Conservation (phyloP, 768 basidiomycete species). For the Suillus subaureus region DNA sequence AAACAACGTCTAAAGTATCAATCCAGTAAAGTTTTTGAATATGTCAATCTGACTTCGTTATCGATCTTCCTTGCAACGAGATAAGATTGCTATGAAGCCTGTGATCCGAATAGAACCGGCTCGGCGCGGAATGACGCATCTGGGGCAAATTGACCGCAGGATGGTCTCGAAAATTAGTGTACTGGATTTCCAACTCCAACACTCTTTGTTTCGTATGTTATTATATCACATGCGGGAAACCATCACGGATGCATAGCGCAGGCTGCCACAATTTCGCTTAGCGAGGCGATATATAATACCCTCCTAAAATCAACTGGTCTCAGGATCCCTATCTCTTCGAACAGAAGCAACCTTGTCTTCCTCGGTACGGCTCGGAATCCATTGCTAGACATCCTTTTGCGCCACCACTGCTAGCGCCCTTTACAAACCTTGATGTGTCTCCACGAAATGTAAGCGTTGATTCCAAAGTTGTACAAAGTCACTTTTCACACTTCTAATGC, state of each 20-base stretch:
- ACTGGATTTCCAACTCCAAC: slow-evolving; percentile 4
- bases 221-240: not conserved
- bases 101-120: slow-evolving; percentile 30
- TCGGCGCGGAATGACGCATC: slow-evolving; percentile 30
- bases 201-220: slow-evolving; percentile 2
- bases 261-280: slow-evolving; percentile 21
- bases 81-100: slow-evolving; percentile 33
- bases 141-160: slow-evolving; percentile 23
- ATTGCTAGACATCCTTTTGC: not conserved
- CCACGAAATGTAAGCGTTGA: slow-evolving; percentile 36
- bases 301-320: not conserved
- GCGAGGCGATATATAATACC: slow-evolving; percentile 10
- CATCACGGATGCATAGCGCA: not conserved
- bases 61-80: slow-evolving; percentile 15
- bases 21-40: not conserved
- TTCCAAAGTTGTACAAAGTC: not conserved
- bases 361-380: slow-evolving; percentile 1
- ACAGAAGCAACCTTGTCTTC: not conserved
- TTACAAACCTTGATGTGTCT: slow-evolving; percentile 27
- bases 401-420: slow-evolving; percentile 1
- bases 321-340: not conserved
- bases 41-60: slow-evolving; percentile 4
- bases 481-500: slow-evolving; percentile 9
- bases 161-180: slow-evolving; percentile 1
- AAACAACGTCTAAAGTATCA: slow-evolving; percentile 2